Conservation (phyloP, 2,329 filamentous ascomycete genomes). For the Curvularia spicifera region DNA sequence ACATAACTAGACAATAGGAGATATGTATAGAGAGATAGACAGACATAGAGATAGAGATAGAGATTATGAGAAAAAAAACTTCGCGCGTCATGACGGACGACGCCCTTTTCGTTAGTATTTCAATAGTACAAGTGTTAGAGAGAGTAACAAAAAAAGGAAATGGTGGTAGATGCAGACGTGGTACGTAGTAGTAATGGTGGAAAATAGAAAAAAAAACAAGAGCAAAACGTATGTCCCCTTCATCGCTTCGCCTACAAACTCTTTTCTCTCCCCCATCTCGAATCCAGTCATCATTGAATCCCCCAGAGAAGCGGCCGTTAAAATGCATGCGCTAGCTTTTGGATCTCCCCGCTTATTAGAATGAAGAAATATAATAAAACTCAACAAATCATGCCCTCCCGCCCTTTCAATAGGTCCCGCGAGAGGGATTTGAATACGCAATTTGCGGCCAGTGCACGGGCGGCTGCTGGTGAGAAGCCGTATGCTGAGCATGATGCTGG, state of each 20-base stretch:
- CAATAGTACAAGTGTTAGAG: background rate
- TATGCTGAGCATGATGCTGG: background rate
- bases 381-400: background rate
- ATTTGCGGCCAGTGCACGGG: constrained; percentile 43
- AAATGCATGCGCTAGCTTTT: background rate
- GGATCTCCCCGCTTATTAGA: background rate
- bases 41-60: too few species aligned
- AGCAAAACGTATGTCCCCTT: background rate
- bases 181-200: background rate
- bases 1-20: background rate
- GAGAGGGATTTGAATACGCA: constrained; percentile 32
- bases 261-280: background rate
- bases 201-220: background rate
- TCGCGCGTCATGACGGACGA: background rate
- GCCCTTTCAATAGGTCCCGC: constrained; percentile 4
- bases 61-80: background rate
- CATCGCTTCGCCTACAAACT: background rate
- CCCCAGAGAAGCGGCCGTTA: background rate
- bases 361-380: background rate
- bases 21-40: background rate
- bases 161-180: background rate
- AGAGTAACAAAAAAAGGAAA: too few species aligned
- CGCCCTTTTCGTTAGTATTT: background rate
- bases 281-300: background rate
- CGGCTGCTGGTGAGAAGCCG: constrained; percentile 16